Evolutionary conservation across 306 rosid species (phyloP).

Genomic region (Inga leiocalycina): DNA sequence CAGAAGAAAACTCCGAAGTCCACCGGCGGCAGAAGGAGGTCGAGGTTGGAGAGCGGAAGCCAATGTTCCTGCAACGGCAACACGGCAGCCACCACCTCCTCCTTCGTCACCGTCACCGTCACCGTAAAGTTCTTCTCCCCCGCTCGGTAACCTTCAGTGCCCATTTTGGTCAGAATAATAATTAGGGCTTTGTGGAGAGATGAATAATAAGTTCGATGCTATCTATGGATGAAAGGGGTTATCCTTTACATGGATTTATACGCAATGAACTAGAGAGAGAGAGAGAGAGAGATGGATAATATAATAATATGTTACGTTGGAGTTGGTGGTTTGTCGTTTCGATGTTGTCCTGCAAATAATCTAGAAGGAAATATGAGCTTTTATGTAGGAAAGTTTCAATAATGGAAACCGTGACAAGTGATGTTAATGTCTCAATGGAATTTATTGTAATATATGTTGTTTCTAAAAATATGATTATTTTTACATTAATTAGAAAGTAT

Average conservation of each 20-base stretch:
- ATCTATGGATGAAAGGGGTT: not conserved
- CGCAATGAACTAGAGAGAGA: not conserved
- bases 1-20: conserved; percentile 74
- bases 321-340: not conserved
- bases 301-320: not conserved
- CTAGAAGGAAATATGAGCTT: not conserved
- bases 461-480: not conserved
- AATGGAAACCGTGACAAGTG: not conserved
- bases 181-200: not conserved
- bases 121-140: conserved; percentile 33
- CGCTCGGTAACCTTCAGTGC: not conserved
- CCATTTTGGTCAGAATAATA: conserved; percentile 7
- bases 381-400: not conserved
- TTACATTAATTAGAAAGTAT: not conserved
- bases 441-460: not conserved
- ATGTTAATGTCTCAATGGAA: not conserved
- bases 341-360: not conserved
- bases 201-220: not conserved
- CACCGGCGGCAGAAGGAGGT: conserved; percentile 59
- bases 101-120: conserved; percentile 30
- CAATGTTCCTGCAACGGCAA: conserved; percentile 64
- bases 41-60: conserved; percentile 77
- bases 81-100: conserved; percentile 59
- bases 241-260: not conserved
- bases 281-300: not conserved